Base-by-base conservation (phyloP, 2,329 filamentous ascomycete genomes). In the Fusarium duplospermum region DNA sequence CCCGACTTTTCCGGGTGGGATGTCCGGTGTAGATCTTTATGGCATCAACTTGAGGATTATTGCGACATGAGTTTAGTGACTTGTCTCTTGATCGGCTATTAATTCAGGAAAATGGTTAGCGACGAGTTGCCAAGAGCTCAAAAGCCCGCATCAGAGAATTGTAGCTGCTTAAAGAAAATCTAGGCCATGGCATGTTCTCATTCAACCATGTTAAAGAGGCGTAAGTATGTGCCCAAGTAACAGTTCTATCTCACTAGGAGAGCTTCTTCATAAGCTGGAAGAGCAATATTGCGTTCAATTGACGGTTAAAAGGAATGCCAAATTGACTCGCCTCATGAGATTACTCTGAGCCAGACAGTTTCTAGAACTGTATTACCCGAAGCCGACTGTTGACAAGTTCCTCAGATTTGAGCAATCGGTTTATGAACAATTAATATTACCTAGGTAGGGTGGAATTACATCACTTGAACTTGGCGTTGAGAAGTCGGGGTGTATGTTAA, bases 241-340 rank as follows among this genome's bases (percentile, higher is more conserved):
- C 6, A n/a, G 24, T 29, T 3, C 10, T 7, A 13, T 52, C 45
- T n/a, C 13, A 24, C 2, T 4, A 2, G 3, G 11, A 50, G 9
- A 18, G 11, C 9, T n/a, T 27, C 9, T 50, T 2, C 16, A 3
- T 2, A 29, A 29, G 22, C 9, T 11, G 1, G 2, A 29, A 50
- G 14, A 22, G 42, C 1, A 27, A 47, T 6, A 8, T 18, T 10
- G 6, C 4, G 16, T 29, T 27, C 16, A 50, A 29, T 50, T 11
- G 16, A 29, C 16, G 11, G 6, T 1, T 7, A 6, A 4, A 50
- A 50, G 16, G 16, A 10, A 6, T 7, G 9, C 16, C 2, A 27
- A n/a, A 8, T 18, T 10, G 22, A 27, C 24, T 52, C 29, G 24
- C 18, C 24, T 29, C 24, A n/a, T 10, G 16, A 92, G 16, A 27